Conservation (phyloP, 176 grass and related monocot genomes). For the Triticum timopheevii region DNA sequence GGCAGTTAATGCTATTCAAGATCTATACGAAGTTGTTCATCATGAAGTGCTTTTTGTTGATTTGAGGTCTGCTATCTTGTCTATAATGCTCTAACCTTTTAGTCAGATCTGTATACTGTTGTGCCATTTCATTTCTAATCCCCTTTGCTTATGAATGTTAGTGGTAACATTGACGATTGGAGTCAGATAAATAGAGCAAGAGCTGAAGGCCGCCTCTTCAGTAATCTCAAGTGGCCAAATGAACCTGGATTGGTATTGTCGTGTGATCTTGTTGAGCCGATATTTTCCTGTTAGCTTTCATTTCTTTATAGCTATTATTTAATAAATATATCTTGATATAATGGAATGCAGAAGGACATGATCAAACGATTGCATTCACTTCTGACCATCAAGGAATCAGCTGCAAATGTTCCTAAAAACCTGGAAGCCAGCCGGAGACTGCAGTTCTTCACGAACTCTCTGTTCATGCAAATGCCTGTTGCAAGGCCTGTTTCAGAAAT, state of each 20-base stretch:
- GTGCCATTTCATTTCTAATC: constrained; percentile 23
- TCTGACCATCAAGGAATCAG: constrained; percentile 92
- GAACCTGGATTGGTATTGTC: constrained; percentile 68
- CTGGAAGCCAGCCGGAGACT: constrained; percentile 82
- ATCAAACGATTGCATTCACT: constrained; percentile 87
- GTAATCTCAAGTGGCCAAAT: constrained; percentile 78
- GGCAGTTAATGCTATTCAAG: constrained; percentile 79
- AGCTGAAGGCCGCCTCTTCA: constrained; percentile 75
- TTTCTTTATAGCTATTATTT: constrained; percentile 16
- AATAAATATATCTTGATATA: constrained; percentile 26
- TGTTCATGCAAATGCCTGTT: constrained; percentile 83
- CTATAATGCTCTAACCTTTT: constrained; percentile 22
- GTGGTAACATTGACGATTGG: constrained; percentile 67
- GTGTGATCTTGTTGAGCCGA: background rate
- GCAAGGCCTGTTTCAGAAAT: constrained; percentile 84
- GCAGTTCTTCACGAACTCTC: constrained; percentile 89
- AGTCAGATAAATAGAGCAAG: constrained; percentile 54
- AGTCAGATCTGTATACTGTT: constrained; percentile 18
- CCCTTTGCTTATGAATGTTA: constrained; percentile 39
- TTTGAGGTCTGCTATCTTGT: constrained; percentile 60
- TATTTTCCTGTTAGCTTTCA: background rate
- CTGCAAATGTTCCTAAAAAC: constrained; percentile 86
- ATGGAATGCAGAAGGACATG: constrained; percentile 60
- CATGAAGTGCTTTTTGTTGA: constrained; percentile 65
- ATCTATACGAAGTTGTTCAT: constrained; percentile 84